Evolutionary conservation across 495 filamentous ascomycete species (phyloP), one percentile per base, ranked within the genome.

Genomic region (Daldinia bambusicola): DNA sequence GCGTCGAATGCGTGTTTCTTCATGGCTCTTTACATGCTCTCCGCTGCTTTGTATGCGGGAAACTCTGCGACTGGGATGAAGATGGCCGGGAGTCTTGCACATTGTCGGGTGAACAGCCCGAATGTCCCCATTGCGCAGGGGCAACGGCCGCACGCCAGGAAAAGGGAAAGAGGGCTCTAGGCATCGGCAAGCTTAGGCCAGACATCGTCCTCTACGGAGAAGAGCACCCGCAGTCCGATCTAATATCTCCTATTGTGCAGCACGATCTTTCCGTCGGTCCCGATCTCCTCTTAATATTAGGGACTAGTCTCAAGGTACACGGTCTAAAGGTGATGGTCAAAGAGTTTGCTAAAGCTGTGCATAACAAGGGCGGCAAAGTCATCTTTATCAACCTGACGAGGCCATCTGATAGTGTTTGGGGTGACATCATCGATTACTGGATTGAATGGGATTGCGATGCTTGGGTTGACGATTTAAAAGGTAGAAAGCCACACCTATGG

Each of bases 181-280:
- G 86, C 5, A 80, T 92, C 10, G 90, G 90, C 57, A 84, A 85
- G 52, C 78, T 88, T 5, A 79, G 89, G n/a, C 90, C 90, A 0
- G 89, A 91, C 66, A 88, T 92, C 57, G 90, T 91, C 0, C 77
- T 92, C 0, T 92, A 92, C 69, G 89, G 89, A 5, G 90, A 92
- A 66, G 90, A 90, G 41, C 89, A 91, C 62, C 90, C 90, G 0
- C 81, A 85, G n/a, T 86, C 87, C 0, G 85, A 91, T 71, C 78
- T 86, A 16, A 86, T 92, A 60, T 86, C 84, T 10, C 82, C 82
- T 4, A 82, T 92, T 9, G 83, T 88, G 4, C 85, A 88, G n/a
- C 84, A 89, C 40, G 90, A 92, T 69, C 81, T 90, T 5, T 82
- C 82, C 14, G 78, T 87, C 0, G 80, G 81, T 0, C 90, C 89